These are phyloP conservation scores for Aspergillus nidulans DNA, from an alignment of 495 filamentous ascomycete genomes.

Conservation along the genomic window DNA sequence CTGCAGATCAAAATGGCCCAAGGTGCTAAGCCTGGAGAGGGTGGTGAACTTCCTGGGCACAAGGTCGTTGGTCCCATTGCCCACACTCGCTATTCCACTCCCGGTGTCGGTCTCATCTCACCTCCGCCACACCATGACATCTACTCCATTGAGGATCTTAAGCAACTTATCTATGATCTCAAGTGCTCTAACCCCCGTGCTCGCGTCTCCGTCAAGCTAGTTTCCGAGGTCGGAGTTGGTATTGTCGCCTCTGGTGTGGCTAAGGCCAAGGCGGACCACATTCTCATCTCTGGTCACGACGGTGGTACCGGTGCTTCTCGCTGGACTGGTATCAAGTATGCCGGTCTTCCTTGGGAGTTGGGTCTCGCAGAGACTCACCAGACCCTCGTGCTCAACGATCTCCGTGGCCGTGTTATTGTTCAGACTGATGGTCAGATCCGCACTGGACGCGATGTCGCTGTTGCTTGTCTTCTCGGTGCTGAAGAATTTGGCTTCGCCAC, in stretches of 20 bases:
- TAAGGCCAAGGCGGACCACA: slow-evolving; percentile 97
- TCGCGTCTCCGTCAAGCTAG: slow-evolving; percentile 96
- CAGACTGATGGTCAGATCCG: slow-evolving; percentile 97
- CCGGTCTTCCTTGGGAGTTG: slow-evolving; percentile 96
- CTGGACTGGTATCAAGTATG: slow-evolving; percentile 99
- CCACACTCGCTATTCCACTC: slow-evolving; percentile 95
- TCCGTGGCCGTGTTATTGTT: slow-evolving; percentile 93
- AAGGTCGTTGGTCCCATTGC: slow-evolving; percentile 98
- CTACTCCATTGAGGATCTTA: slow-evolving; percentile 98
- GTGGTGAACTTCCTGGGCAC: slow-evolving; percentile 95
- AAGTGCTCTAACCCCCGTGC: slow-evolving; percentile 96
- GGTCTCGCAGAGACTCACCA: slow-evolving; percentile 98
- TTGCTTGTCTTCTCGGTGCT: slow-evolving; percentile 92
- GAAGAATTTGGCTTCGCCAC: slow-evolving; percentile 99
- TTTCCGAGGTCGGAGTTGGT: slow-evolving; percentile 96
- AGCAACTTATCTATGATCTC: slow-evolving; percentile 97
- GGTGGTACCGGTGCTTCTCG: slow-evolving; percentile 96
- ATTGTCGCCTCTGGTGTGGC: slow-evolving; percentile 98
- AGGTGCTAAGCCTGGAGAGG: slow-evolving; percentile 97
- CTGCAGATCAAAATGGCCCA: slow-evolving; percentile 99
- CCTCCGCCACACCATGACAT: slow-evolving; percentile 99
- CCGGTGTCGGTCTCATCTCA: slow-evolving; percentile 97
- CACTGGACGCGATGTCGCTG: slow-evolving; percentile 92
- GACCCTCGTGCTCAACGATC: slow-evolving; percentile 96
- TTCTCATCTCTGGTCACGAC: slow-evolving; percentile 96